Percentiles rank a stretch among this genome's conserved stretches.
Conservation (phyloP, 1,139 yeast species). For the Blastobotrys proliferans region DNA sequence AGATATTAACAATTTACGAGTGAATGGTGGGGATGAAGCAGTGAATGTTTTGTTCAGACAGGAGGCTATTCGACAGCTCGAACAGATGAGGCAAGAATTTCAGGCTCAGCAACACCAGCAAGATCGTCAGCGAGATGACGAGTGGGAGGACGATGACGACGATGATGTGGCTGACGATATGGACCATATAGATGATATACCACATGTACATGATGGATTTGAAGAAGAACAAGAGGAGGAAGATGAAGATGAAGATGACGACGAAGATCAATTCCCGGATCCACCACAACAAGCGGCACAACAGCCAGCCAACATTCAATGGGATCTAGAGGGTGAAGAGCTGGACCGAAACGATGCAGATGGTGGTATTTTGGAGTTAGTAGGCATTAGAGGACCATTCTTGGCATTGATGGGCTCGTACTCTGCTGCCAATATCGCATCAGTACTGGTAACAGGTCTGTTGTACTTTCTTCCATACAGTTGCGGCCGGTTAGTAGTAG, state of each 20-base stretch:
- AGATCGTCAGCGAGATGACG: slow-evolving; percentile 1
- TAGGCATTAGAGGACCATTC: slow-evolving; percentile 34
- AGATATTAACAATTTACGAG: not conserved
- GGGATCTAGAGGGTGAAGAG: slow-evolving; percentile 17
- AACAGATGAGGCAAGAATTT: not conserved
- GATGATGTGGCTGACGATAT: slow-evolving; percentile 2
- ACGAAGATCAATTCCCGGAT: not conserved
- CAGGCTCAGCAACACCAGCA: not conserved
- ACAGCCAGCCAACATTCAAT: slow-evolving; percentile 13
- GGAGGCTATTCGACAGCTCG: not conserved
- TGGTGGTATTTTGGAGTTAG: slow-evolving; percentile 28
- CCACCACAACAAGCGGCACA: slow-evolving; percentile 3
- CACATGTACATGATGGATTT: slow-evolving; percentile 1
- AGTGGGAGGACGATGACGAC: not conserved
- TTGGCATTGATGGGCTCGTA: slow-evolving; percentile 21
- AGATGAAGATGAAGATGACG: slow-evolving; percentile 3
- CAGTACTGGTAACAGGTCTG: slow-evolving; percentile 17
- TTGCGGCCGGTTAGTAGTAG: slow-evolving; percentile 23
- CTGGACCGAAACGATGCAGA: slow-evolving; percentile 16
- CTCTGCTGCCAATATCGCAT: slow-evolving; percentile 22
- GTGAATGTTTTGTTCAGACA: no score
- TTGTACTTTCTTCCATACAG: slow-evolving; percentile 29
- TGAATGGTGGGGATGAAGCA: no score
- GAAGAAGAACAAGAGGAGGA: slow-evolving; percentile 1
- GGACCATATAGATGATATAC: slow-evolving; percentile 4